Evolutionary conservation across 164 flowering plant species (phyloP).

Genomic region (Cinnamomum micranthum): DNA sequence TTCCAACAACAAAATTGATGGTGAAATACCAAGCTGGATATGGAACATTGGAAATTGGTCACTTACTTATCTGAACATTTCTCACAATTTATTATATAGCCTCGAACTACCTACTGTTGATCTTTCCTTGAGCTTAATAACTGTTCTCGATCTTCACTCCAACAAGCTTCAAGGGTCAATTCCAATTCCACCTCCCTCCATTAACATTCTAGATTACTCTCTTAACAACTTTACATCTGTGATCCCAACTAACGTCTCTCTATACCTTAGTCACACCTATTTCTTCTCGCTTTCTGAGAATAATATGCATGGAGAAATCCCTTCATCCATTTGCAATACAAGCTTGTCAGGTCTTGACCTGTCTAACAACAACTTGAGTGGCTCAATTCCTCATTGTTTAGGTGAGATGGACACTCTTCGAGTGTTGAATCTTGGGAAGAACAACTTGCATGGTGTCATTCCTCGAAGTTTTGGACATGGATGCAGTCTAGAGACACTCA

Average conservation of each 20-base stretch:
- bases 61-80: constrained; percentile 31
- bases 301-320: neutral
- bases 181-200: constrained; percentile 19
- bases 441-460: constrained; percentile 36
- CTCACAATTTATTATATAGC: constrained; percentile 26
- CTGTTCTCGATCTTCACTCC: constrained; percentile 32
- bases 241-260: constrained; percentile 26
- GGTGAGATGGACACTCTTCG: constrained; percentile 12
- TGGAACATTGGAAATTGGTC: constrained; percentile 14
- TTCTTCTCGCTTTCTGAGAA: constrained; percentile 36
- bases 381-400: constrained; percentile 28
- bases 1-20: constrained; percentile 18
- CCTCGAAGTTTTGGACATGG: constrained; percentile 20
- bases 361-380: constrained; percentile 40
- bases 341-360: constrained; percentile 41
- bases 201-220: constrained; percentile 39
- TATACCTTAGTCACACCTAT: neutral
- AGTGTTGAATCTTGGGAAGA: constrained; percentile 36
- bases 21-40: constrained; percentile 47
- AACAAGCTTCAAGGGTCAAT: constrained; percentile 37
- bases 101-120: constrained; percentile 11
- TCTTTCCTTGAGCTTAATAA: neutral
- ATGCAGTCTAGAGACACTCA: constrained; percentile 34
- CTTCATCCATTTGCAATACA: constrained; percentile 38
- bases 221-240: constrained; percentile 30